These are phyloP conservation scores for Moelleriella libera DNA, from an alignment of 2,329 filamentous ascomycete species.

Conservation along the genomic window DNA sequence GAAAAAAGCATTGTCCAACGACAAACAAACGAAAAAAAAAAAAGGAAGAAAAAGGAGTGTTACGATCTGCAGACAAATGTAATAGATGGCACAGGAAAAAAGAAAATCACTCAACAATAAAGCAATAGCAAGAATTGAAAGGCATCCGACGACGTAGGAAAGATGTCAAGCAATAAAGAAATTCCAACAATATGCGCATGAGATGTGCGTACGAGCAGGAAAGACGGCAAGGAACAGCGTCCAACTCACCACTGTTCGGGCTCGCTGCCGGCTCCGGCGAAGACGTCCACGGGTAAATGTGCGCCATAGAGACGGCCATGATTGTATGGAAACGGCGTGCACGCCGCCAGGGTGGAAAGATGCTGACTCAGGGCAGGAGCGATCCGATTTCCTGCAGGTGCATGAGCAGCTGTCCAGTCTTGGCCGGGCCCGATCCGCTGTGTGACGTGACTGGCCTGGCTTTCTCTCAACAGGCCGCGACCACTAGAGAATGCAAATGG, in stretches of 20 bases:
- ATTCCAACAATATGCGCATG: background rate
- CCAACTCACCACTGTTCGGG: conserved; percentile 1
- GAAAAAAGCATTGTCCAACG: too few relatives aligned
- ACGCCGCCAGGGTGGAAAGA: background rate
- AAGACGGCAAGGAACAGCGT: background rate
- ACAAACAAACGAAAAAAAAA: too few relatives aligned
- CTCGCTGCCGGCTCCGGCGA: background rate
- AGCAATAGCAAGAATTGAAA: too few relatives aligned
- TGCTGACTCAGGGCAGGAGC: background rate
- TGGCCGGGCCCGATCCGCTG: background rate
- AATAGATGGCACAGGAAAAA: too few relatives aligned
- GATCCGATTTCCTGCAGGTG: background rate
- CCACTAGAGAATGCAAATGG: background rate
- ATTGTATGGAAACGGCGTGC: background rate
- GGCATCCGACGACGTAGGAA: background rate
- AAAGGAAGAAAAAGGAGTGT: too few relatives aligned
- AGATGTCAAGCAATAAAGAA: background rate
- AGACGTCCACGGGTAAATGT: conserved; percentile 2
- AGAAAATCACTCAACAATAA: too few relatives aligned
- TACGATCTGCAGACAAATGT: too few relatives aligned
- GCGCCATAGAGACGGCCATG: conserved; percentile 4
- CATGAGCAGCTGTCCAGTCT: background rate
- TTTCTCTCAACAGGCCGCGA: background rate
- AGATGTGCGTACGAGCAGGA: background rate
- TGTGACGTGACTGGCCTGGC: background rate